Evolutionary conservation across 2,329 filamentous ascomycete genomes (phyloP).

Genomic region (Hyphodiscus sp.): DNA sequence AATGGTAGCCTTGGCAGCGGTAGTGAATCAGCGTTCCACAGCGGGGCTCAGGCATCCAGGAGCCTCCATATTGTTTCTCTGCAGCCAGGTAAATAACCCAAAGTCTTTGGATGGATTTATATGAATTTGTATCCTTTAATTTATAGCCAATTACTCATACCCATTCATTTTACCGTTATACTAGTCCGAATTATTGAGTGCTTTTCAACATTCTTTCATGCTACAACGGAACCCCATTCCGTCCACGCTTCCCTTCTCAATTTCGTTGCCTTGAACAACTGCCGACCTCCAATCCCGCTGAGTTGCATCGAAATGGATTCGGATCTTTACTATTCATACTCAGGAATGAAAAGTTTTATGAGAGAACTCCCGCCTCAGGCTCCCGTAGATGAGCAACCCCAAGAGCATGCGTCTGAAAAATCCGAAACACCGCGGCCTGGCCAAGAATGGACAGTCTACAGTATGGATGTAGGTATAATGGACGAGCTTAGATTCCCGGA

Average conservation of each 20-base stretch:
- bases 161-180: too few relatives aligned
- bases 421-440: neutral
- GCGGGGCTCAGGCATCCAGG: too few relatives aligned
- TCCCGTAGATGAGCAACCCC: neutral
- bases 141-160: too few relatives aligned
- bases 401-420: neutral
- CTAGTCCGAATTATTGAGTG: too few relatives aligned
- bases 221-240: neutral
- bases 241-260: neutral
- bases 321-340: constrained; percentile 4
- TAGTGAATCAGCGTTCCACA: too few relatives aligned
- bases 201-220: too few relatives aligned
- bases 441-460: constrained; percentile 17
- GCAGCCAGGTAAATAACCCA: too few relatives aligned
- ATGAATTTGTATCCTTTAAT: too few relatives aligned
- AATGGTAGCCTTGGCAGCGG: too few relatives aligned
- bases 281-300: neutral
- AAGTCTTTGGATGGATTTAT: too few relatives aligned
- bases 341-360: neutral
- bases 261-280: neutral
- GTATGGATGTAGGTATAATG: constrained; percentile 9
- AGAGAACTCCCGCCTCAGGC: neutral
- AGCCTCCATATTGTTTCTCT: too few relatives aligned
- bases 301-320: constrained; percentile 4
- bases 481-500: constrained; percentile 2